Base-by-base conservation (phyloP, 495 filamentous ascomycete genomes). In the Hypoxylon lienhwacheense region DNA sequence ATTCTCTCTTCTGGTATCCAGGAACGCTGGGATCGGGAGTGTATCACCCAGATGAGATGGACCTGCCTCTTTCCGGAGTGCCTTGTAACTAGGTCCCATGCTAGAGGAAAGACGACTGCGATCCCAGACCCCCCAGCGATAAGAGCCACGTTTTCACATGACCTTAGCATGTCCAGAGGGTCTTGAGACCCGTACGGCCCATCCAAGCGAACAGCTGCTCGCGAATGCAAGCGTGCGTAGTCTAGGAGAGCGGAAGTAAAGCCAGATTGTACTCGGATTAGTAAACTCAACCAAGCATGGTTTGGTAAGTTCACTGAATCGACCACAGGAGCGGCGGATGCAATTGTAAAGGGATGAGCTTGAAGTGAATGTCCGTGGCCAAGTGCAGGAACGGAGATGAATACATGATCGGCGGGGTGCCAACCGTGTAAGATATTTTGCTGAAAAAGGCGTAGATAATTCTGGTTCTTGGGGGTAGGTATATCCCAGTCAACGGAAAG, bases 71-170 rank as follows among this genome's bases (percentile, higher is more conserved):
- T 61, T 14, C 58, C 50, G 17, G 28, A 36, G 7, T 59, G 60
- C 15, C 8, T 52, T 12, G 47, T 52, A 1, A 52, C 51, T 24
- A 77, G 50, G 39, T 70, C 67, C 63, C 76, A 81, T 3, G 77
- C 61, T 3, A 81, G 57, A 4, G 78, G 77, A 51, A 78, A 82
- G 2, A 76, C 70, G 34, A 85, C 81, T 0, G 79, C 82, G 26
- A 85, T 81, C n/a, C 82, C 83, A 11, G 77, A 80, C 7, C 84
- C 83, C 4, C 83, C 81, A 4, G 81, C 80, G n/a, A 86, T 69
- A 10, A 85, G 48, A 11, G 86, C 49, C 3, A 74, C 69, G 19
- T 71, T 65, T 25, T 73, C 60, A 50, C 70, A 68, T n/a, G 66
- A 60, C 14, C 61, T 63, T 1, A 82, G 61, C 59, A 77, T 62